Evolutionary conservation across 495 filamentous ascomycete genomes (phyloP).

Genomic region (Bryoglossum gracile): DNA sequence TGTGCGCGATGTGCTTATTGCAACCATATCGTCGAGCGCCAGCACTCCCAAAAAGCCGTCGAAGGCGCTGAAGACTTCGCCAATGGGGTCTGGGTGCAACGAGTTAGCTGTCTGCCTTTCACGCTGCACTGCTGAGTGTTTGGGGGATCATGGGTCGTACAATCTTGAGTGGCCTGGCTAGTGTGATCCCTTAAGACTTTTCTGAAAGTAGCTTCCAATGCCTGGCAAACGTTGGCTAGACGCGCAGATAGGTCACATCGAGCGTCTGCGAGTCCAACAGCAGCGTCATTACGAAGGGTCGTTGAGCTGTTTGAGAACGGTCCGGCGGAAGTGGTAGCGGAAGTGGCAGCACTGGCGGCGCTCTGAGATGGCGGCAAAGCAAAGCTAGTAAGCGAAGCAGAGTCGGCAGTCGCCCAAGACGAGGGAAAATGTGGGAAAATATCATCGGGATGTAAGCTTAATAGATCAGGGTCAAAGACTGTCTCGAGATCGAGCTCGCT

Average conservation of each 20-base stretch:
- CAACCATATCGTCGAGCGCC: neutral
- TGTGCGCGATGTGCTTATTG: neutral
- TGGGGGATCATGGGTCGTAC: neutral
- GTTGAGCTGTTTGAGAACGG: neutral
- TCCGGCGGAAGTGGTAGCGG: neutral
- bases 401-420: neutral
- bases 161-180: neutral
- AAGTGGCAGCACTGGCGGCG: neutral
- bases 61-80: neutral
- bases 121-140: neutral
- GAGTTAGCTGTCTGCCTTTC: too few species aligned
- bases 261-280: neutral
- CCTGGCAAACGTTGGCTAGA: neutral
- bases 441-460: neutral
- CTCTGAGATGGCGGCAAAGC: too few species aligned
- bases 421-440: neutral
- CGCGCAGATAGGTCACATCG: neutral
- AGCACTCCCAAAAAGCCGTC: neutral
- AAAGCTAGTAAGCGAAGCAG: too few species aligned
- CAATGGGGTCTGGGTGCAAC: neutral
- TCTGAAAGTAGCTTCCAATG: neutral
- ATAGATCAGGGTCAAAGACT: neutral
- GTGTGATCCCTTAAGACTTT: neutral
- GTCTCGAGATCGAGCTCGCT: neutral
- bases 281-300: too few species aligned